Evolutionary conservation across 306 rosid genomes (phyloP), one percentile per base, ranked within the genome.

Genomic region (Dalbergia oliveri): DNA sequence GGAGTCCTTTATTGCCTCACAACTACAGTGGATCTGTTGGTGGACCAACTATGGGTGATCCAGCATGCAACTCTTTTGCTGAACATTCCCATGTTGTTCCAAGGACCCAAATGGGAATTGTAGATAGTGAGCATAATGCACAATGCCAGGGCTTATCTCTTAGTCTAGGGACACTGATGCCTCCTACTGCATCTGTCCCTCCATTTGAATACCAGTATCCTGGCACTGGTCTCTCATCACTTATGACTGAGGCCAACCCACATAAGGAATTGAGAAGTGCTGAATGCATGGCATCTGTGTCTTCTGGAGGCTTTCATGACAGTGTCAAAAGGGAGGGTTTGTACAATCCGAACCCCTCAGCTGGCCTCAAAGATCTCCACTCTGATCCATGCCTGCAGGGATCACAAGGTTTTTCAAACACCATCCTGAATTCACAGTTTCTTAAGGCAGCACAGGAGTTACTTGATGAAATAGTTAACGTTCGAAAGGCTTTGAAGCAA

Each of bases 381-480:
- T 64, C 80, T 41, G 87, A 85, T 78, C 79, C 73, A 33, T 82
- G 72, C 62, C 44, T 79, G 63, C 85, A 86, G 13, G 79, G 85
- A 31, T 73, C 86, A 9, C 45, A 21, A 13, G 87, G 78, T 66
- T 86, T 80, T 5, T 34, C 86, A 1, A 84, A 81, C 80, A 73
- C 59, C 23, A 54, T 73, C 19, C 54, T 83, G 15, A 87, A 84
- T 79, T 83, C 87, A 5, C 86, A 84, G 76, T 91, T 87, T 85
- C 84, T 93, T 73, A 88, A 84, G 84, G 91, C 91, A 51, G 87
- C 91, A 10, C 97, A 90, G 75, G 89, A 85, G 56, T 82, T 93
- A 81, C 98, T 93, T 69, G 90, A 90, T 77, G 97, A 91, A 86
- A 68, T 88, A 80, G 98, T 85, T 26, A 91, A 81, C 85, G 86